Base-by-base conservation (phyloP, 352 stramenopile genomes). In the Globisporangium lucens region DNA sequence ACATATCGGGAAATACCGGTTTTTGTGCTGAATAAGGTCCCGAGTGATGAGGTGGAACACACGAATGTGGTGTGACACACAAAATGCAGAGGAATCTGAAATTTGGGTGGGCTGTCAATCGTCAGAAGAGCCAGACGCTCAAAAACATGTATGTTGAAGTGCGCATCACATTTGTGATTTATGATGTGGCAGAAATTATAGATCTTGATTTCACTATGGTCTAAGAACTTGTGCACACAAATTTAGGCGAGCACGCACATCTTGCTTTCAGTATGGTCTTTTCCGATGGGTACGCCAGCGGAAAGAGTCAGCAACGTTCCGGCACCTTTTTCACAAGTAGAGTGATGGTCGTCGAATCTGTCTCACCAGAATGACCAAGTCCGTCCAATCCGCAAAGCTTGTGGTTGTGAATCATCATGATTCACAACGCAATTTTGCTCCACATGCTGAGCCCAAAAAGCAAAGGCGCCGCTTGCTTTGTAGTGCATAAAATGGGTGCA, bases 301-400 rank as follows among this genome's bases (percentile, higher is more conserved):
- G 43, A 51, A 51, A 51, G 43, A 51, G 43, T 51, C 43, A 51
- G 43, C 43, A 51, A 51, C 43, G 43, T 51, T 51, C 43, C 43
- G 43, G 17, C 43, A 51, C 38, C 2, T 49, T 15, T 47, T 22
- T 17, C 17, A 5, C 22, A 0, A 6, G 9, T 7, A 24, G 43
- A 51, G 43, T 51, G 43, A 51, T 51, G 43, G 43, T 51, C 0
- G 17, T 51, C 0, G 5, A 7, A 51, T 51, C 43, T 51, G 43
- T 51, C 43, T 22, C 43, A 51, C 41, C 15, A 22, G 5, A n/a
- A 22, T 22, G 43, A 12, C 17, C 43, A 4, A 4, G 43, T 24
- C 17, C 17, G 43, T 24, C 43, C 43, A 51, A 51, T 51, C 43
- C 43, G 8, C 29, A 43, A 38, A 12, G 6, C 35, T 51, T 22